Evolutionary conservation across 2,329 filamentous ascomycete genomes (phyloP), one percentile per base, ranked within the genome.

Genomic region (Cytospora leucostoma): DNA sequence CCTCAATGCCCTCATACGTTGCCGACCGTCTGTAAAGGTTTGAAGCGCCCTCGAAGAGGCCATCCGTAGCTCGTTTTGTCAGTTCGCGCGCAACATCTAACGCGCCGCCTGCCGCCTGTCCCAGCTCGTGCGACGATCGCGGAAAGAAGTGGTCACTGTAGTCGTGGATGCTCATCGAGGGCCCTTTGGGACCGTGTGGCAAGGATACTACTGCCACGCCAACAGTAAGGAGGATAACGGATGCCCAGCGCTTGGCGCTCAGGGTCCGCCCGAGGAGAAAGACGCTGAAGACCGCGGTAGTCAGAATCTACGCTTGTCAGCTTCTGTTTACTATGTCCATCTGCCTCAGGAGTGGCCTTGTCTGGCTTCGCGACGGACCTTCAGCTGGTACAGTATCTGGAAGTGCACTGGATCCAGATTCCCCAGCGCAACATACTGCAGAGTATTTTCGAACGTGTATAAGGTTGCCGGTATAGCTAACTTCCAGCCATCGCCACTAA

Each of bases 331-430:
- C 35, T 34, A 19, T 49, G 57, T 44, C 11, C 44, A 33, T 10
- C 7, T 38, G 19, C 8, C 35, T 27, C 49, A 7, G 12, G 38
- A 40, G 33, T 17, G 32, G 38, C 32, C 11, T 13, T 4, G 32
- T 52, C 19, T 7, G 10, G 38, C 3, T 44, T 21, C 21, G 33
- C 15, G 40, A 64, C 75, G n/a, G 71, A 85, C 84, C 81, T 97
- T 97, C 63, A 98, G 81, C 77, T 99, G 94, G 74, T 95, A 96
- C 33, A 95, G 86, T 64, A 97, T 88, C 75, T 97, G 93, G 73
- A 97, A 98, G 60, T 94, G 93, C 5, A 95, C 92, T 0, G 94
- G 91, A 71, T 96, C 92, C 70, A 98, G 76, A 69, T 98, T 97
- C 66, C 91, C 92, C 12, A 97, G 87, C 1, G 92, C 94, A 59